Percentiles rank a stretch among this genome's conserved stretches.
phyloP scores from a whole-genome alignment of 768 basidiomycete genomes.

The Trametes sanguinea region DNA sequence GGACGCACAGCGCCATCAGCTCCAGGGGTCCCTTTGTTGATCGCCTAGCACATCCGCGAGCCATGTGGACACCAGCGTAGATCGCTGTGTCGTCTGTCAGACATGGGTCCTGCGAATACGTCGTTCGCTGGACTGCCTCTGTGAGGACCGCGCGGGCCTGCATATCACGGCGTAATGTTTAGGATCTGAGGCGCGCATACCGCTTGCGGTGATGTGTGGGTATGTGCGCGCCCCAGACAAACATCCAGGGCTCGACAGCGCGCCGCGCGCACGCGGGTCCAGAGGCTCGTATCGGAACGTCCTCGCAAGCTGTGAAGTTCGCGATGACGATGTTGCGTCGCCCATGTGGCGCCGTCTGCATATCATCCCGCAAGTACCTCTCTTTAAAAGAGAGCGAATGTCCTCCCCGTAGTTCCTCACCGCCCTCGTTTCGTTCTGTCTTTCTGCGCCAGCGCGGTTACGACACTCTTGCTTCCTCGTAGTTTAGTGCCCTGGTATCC shows the following conservation, averaged over 20 bases:
- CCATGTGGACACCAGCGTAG: neutral
- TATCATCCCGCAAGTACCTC: neutral
- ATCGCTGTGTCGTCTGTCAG: neutral
- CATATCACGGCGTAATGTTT: neutral
- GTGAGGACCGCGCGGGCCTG: neutral
- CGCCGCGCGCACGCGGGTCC: neutral
- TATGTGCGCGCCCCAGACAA: neutral
- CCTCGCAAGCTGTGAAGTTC: neutral
- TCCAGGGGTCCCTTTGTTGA: neutral
- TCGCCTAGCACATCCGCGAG: neutral
- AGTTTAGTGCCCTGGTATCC: neutral
- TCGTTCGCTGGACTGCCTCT: neutral
- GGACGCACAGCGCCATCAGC: neutral
- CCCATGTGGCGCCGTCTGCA: constrained; percentile 8
- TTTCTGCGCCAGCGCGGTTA: constrained; percentile 4
- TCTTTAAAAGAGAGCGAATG: neutral
- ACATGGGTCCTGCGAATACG: neutral
- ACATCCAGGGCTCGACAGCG: neutral
- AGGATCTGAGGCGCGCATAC: neutral
- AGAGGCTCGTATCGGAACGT: neutral
- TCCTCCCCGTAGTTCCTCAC: neutral
- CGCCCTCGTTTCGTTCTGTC: neutral
- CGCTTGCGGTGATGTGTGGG: neutral
- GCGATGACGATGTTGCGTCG: constrained; percentile 13
- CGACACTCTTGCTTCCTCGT: neutral